phyloP scores from a whole-genome alignment of 257 asterid species.

The Henckelia pumila region DNA sequence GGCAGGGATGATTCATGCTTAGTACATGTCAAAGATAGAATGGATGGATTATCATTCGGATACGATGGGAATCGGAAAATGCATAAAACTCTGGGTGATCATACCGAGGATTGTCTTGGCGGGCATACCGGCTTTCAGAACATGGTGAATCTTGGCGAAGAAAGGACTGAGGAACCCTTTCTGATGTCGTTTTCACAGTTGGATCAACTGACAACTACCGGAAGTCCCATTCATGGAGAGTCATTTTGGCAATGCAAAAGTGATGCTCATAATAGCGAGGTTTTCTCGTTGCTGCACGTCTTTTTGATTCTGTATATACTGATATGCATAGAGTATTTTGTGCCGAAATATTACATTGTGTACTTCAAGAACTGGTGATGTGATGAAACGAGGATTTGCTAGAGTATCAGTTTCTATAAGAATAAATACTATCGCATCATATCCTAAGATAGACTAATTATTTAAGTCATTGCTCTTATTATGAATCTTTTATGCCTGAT shows the following conservation, averaged over 20 bases:
- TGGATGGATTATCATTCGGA: conserved; percentile 25
- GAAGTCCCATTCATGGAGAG: conserved; percentile 34
- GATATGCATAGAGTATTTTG: too few relatives aligned
- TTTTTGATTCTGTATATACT: not conserved
- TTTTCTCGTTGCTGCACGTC: conserved; percentile 18
- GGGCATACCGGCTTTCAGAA: conserved; percentile 31
- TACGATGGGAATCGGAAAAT: conserved; percentile 28
- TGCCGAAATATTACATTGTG: too few relatives aligned
- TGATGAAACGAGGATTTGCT: not conserved
- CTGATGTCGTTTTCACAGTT: conserved; percentile 43
- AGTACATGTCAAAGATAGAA: conserved; percentile 31
- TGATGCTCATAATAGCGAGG: conserved; percentile 62
- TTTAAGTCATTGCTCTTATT: not conserved
- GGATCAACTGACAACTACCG: conserved; percentile 28
- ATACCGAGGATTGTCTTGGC: conserved; percentile 30
- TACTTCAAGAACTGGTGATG: too few relatives aligned
- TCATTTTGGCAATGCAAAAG: conserved; percentile 58
- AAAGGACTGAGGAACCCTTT: conserved; percentile 38
- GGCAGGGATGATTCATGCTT: conserved; percentile 31
- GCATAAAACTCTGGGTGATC: conserved; percentile 30
- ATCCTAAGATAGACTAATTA: too few relatives aligned
- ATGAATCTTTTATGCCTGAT: not conserved
- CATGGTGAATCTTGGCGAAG: conserved; percentile 31
- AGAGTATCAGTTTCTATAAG: not conserved
- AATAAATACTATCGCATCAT: too few relatives aligned